These are phyloP conservation scores for Suillus hirtellus DNA, from an alignment of 768 basidiomycete species.

Conservation along the genomic window DNA sequence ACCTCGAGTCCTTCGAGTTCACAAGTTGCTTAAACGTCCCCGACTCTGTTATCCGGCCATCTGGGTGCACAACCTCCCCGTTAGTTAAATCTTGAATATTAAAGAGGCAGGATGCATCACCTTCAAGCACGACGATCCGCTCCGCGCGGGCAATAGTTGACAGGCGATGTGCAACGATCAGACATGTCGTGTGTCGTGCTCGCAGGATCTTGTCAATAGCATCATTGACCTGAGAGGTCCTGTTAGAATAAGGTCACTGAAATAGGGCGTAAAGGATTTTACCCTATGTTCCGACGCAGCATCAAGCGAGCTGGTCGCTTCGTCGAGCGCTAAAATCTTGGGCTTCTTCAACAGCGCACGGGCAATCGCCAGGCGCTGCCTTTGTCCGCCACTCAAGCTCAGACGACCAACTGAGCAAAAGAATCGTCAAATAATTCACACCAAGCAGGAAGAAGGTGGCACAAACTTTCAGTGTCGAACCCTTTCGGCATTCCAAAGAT, in stretches of 20 bases:
- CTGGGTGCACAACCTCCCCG: conserved; percentile 31
- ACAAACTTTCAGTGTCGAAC: conserved; percentile 88
- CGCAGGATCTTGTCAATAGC: conserved; percentile 87
- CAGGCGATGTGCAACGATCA: conserved; percentile 87
- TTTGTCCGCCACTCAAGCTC: conserved; percentile 62
- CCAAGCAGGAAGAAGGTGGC: conserved; percentile 4
- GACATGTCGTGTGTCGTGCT: conserved; percentile 77
- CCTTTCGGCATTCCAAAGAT: conserved; percentile 93
- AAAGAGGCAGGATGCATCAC: conserved; percentile 34
- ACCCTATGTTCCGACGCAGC: conserved; percentile 86
- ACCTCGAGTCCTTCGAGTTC: conserved; percentile 70
- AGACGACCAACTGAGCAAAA: conserved; percentile 32
- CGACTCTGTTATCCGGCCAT: conserved; percentile 78
- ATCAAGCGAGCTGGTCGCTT: conserved; percentile 87
- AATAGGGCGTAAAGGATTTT: conserved; percentile 12
- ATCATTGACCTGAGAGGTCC: conserved; percentile 65
- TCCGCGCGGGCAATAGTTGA: conserved; percentile 91
- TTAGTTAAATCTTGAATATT: not conserved
- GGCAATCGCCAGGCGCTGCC: conserved; percentile 80
- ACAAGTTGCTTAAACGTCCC: conserved; percentile 82
- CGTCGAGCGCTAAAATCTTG: conserved; percentile 83
- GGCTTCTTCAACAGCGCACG: conserved; percentile 90
- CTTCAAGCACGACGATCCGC: conserved; percentile 87
- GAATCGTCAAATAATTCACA: conserved; percentile 32
- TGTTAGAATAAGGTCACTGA: not conserved